Conservation (phyloP, 2,329 filamentous ascomycete genomes). For the Cladobotryum protrusum region DNA sequence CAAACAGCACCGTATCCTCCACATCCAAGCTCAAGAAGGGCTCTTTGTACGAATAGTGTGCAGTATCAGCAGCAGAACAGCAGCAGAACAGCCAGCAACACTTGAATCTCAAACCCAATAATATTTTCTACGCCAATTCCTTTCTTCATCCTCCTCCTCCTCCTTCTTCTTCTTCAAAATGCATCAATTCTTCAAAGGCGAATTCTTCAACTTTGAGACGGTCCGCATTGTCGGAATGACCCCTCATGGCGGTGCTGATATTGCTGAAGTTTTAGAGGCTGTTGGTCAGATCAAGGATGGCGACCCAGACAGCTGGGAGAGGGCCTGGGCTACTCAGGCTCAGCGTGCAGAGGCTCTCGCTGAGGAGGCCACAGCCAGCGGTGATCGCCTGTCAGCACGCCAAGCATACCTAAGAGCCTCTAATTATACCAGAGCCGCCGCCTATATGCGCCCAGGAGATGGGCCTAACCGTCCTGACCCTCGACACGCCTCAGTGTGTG, state of each 20-base stretch:
- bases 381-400: slow-evolving; percentile 1
- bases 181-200: neutral
- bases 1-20: too few species aligned
- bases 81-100: too few species aligned
- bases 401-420: slow-evolving; percentile 7
- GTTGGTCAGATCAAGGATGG: slow-evolving; percentile 9
- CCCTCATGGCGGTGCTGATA: slow-evolving; percentile 5
- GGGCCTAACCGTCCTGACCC: neutral
- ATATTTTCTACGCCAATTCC: too few species aligned
- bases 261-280: slow-evolving; percentile 8
- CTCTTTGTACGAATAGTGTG: too few species aligned
- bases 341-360: slow-evolving; percentile 5
- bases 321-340: slow-evolving; percentile 5
- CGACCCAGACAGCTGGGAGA: slow-evolving; percentile 9
- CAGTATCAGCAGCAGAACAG: too few species aligned
- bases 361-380: slow-evolving; percentile 2
- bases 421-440: slow-evolving; percentile 8
- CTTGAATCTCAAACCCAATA: too few species aligned
- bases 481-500: neutral
- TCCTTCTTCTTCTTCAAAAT: neutral
- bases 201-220: slow-evolving; percentile 10
- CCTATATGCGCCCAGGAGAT: slow-evolving; percentile 6
- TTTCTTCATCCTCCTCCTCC: neutral
- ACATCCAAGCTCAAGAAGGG: too few species aligned
- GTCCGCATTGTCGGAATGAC: slow-evolving; percentile 7